phyloP scores from a whole-genome alignment of 2,329 filamentous ascomycete species.

The Colletotrichum paranaense region DNA sequence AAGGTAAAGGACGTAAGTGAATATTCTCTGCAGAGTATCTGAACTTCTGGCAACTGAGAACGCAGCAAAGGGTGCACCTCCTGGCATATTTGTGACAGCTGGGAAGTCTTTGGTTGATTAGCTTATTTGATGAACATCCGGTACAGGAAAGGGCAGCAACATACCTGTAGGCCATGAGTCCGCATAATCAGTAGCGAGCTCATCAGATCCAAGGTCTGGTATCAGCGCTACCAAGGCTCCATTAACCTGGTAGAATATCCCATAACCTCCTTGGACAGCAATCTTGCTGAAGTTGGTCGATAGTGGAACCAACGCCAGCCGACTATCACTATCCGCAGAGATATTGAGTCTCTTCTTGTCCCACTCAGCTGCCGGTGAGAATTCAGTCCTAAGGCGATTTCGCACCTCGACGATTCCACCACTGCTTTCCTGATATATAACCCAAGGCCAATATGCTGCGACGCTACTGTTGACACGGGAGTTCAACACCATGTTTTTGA shows the following conservation, averaged over 20 bases:
- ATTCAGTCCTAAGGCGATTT: neutral
- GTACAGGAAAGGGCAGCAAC: neutral
- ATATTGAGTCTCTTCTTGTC: neutral
- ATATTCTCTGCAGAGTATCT: neutral
- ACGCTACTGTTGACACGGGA: neutral
- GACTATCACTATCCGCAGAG: neutral
- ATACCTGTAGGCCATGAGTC: constrained; percentile 1
- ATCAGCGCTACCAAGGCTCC: neutral
- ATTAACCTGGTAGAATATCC: neutral
- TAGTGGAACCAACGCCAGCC: constrained; percentile 2
- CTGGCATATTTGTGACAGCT: neutral
- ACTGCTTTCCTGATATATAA: neutral
- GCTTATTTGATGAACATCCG: neutral
- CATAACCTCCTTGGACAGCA: constrained; percentile 9
- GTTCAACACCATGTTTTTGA: neutral
- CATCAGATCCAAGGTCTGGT: neutral
- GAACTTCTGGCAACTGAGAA: constrained; percentile 12
- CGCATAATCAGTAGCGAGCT: neutral
- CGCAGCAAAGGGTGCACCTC: neutral
- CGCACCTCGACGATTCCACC: constrained; percentile 13
- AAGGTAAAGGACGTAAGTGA: constrained; percentile 1
- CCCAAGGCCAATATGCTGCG: constrained; percentile 7
- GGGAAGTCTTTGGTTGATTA: neutral
- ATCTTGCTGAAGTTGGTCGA: constrained; percentile 14
- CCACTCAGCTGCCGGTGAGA: neutral